Evolutionary conservation across 371 early-diverging fungal genomes (phyloP), one percentile per base, ranked within the genome.

Genomic region (Saksenaea vasiformis): DNA sequence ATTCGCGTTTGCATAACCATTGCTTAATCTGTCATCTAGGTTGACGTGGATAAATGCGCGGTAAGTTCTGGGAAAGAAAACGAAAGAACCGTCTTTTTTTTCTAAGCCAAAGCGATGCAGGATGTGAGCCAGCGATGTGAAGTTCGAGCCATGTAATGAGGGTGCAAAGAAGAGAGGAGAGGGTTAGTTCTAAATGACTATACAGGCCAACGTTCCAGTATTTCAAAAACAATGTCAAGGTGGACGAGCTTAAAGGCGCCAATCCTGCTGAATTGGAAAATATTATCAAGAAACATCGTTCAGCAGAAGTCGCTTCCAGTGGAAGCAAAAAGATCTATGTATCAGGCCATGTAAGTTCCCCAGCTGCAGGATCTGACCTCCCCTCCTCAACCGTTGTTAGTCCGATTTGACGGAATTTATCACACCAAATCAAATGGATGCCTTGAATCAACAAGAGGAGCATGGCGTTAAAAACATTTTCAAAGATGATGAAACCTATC

Each of bases 391-490:
- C 3, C 19, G 13, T 14, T 65, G 34, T 14, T 68, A 92, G 85
- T 62, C 71, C 58, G 91, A 92, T 62, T 78, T 95, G 57, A 84
- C 87, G 14, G 85, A 88, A 28, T 83, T 77, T 31, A 85, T 95
- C 58, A 88, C 88, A 4, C 73, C 82, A 37, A 89, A 84, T 56
- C 92, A 94, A 78, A 76, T 94, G 56, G 95, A 94, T 65, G 94
- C 94, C 65, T 78, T 96, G 60, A 97, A 97, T 82, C 90, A 94
- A 67, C 82, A 87, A 62, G 85, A 83, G 61, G 85, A 89, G 28
- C 85, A 91, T 66, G 85, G 85, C 17, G 83, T 95, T 59, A 80
- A 84, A 35, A 91, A 90, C 58, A 82, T 93, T 22, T 93, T 96
- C 73, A 83, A 87, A 24, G 84, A 86, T 35, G 88, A 88, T 61